Evolutionary conservation across 2,329 filamentous ascomycete species (phyloP), one percentile per base, ranked within the genome.

Genomic region (Trichoderma aggressivum): DNA sequence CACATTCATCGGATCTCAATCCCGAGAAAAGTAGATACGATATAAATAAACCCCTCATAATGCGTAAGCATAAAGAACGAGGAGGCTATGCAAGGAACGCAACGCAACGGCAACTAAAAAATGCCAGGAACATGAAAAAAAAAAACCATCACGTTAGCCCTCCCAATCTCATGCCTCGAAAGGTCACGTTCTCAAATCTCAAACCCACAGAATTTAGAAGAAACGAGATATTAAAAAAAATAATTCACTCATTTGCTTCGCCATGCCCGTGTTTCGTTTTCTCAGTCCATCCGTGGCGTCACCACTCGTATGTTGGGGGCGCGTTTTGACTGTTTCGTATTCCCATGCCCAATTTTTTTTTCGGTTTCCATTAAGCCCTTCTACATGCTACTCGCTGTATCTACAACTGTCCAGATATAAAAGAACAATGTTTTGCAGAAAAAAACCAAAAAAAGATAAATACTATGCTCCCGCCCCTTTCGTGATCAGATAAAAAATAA

Each of bases 201-300:
- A 34, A 67, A 21, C 53, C 64, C 32, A 55, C 34, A 28, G 11
- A 58, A 28, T 28, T 26, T 28, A 34, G 14, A n/a, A n/a, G 39
- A 43, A 43, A 26, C 26, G 5, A 28, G 26, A 28, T 3, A 56
- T 8, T 5, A 56, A 7, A 21, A 11, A 2, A 11, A 32, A n/a
- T 14, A 61, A 68, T 50, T 60, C 36, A 59, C 36, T 60, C 65
- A 67, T 28, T 34, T 50, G 43, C 28, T 21, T 28, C 16, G 11
- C 28, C 11, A 14, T n/a, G 62, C n/a, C n/a, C 21, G 53, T 36
- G 30, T 24, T 16, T 59, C 16, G 16, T 18, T 8, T 56, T 28
- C 65, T 68, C 55, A 50, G 36, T 67, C 34, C 64, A 67, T 67
- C 64, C 32, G 56, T 68, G 65, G 65, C 55, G 55, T 61, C 39